Base-by-base conservation (phyloP, 495 filamentous ascomycete species). In the Neurospora pannonica region DNA sequence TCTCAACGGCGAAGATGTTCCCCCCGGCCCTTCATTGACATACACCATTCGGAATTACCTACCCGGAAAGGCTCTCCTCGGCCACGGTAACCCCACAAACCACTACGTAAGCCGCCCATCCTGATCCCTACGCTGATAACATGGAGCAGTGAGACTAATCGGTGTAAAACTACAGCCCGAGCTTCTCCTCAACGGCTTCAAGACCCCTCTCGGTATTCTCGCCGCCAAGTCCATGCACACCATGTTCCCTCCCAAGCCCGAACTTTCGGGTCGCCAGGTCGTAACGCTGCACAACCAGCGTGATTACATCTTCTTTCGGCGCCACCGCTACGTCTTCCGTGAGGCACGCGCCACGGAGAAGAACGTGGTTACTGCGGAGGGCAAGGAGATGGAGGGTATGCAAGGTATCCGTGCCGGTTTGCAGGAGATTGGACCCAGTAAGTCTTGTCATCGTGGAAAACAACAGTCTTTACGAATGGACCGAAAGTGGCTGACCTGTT, bases 221-320 rank as follows among this genome's bases (percentile, higher is more conserved):
- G 94, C 93, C 0, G 96, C 94, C 13, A 91, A 93, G 75, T 85
- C 97, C 1, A 95, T 98, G 87, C 88, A 91, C 74, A 89, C 89
- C 0, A 82, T 98, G 46, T 98, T 96, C 84, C 95, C 95, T 1
- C 86, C 91, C 3, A 88, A 90, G 71, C 94, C 96, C 5, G 93
- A 99, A 73, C 83, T 97, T 3, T 84, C 88, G 36, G 95, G 95
- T 6, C 84, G 96, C 21, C 94, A 97, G 76, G 94, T 97, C 0
- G 91, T 97, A 38, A 97, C 95, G 7, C 79, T 97, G 67, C 95
- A 98, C 81, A 97, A 97, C 77, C 95, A 98, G 83, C 91, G 96
- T 72, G 78, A 99, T 82, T 99, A 97, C 82, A 93, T 97, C 76
- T 99, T 99, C 78, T 86, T 98, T 69, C 87, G 96, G 9, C 85